Conservation (phyloP, 495 filamentous ascomycete species). For the Amorphotheca resinae region DNA sequence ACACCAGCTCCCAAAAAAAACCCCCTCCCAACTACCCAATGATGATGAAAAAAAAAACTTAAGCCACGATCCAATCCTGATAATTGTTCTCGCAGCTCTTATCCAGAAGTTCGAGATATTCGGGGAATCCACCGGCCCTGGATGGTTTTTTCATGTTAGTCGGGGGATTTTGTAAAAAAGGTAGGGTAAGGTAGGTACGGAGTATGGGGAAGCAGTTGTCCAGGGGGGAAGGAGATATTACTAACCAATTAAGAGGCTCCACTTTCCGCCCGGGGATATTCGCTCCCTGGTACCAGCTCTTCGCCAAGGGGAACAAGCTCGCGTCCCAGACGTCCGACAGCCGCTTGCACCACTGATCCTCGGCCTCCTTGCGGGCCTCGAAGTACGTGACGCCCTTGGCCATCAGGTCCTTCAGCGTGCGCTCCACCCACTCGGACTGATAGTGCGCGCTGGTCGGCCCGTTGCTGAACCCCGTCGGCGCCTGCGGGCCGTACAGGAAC, state of each 20-base stretch:
- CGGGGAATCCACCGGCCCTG: too few species aligned
- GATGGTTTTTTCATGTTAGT: too few species aligned
- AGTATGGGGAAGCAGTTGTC: too few species aligned
- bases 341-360: background rate
- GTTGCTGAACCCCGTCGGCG: conserved; percentile 36
- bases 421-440: conserved; percentile 38
- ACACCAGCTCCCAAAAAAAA: too few species aligned
- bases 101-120: too few species aligned
- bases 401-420: background rate
- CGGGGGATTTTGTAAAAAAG: too few species aligned
- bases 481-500: conserved; percentile 39
- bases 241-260: conserved; percentile 19
- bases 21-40: too few species aligned
- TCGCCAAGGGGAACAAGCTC: conserved; percentile 24
- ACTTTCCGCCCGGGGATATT: conserved; percentile 33
- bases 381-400: background rate
- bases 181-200: too few species aligned
- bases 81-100: too few species aligned
- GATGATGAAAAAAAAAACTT: too few species aligned
- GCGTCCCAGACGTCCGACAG: background rate
- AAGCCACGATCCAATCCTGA: too few species aligned
- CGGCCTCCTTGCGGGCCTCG: background rate
- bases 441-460: conserved; percentile 35
- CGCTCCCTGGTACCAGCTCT: conserved; percentile 32
- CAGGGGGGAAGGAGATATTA: too few species aligned